These are phyloP conservation scores for Sanghuangporus sanghuang DNA, from an alignment of 1,284 basidiomycete genomes.

Conservation along the genomic window DNA sequence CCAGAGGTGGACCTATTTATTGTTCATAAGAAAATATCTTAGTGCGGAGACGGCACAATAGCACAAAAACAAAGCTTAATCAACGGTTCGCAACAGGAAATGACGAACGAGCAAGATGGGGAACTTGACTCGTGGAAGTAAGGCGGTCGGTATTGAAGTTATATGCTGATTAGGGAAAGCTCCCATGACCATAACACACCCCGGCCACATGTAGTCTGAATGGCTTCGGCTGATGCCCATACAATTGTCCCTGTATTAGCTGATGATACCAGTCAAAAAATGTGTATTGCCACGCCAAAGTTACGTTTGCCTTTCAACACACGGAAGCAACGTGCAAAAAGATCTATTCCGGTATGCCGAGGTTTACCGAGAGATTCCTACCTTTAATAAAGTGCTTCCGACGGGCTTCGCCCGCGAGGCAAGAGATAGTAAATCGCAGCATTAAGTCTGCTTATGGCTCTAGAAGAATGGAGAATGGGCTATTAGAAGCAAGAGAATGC, in stretches of 20 bases:
- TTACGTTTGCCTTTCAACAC: not conserved
- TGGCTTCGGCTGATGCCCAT: not conserved
- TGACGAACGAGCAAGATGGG: not conserved
- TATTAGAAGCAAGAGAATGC: not conserved
- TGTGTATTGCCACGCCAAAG: not conserved
- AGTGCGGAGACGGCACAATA: not conserved
- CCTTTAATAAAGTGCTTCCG: not conserved
- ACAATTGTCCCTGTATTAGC: conserved; percentile 1
- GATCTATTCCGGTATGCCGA: not conserved
- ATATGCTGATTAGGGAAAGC: not conserved
- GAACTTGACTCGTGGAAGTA: conserved; percentile 1
- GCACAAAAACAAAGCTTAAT: not conserved
- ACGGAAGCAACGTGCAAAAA: not conserved
- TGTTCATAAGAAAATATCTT: not conserved
- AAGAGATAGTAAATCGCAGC: not conserved
- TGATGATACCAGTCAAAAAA: not conserved
- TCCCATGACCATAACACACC: conserved; percentile 5
- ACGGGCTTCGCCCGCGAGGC: not conserved
- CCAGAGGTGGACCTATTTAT: not conserved
- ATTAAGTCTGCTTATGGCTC: too few species aligned
- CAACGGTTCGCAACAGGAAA: not conserved
- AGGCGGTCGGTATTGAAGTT: not conserved
- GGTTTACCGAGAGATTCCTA: not conserved
- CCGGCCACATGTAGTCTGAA: not conserved
- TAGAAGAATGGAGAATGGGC: not conserved